phyloP scores from a whole-genome alignment of 2,329 filamentous ascomycete genomes.

The Teratosphaeria nubilosa region DNA sequence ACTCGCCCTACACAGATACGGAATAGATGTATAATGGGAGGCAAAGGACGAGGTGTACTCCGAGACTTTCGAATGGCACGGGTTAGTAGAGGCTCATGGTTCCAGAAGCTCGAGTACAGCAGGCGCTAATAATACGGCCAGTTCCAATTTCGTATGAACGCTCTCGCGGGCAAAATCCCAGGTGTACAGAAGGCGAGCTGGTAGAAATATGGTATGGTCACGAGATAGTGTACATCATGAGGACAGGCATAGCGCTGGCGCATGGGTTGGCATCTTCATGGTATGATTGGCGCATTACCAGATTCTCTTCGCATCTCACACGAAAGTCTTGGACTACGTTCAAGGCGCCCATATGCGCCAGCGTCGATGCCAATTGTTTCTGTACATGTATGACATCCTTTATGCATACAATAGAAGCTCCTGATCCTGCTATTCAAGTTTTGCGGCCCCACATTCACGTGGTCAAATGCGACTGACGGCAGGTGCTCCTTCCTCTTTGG shows the following conservation, averaged over 20 bases:
- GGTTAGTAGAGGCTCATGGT: constrained; percentile 40
- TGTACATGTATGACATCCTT: neutral
- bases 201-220: constrained; percentile 38
- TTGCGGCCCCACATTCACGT: neutral
- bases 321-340: neutral
- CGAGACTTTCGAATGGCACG: constrained; percentile 85
- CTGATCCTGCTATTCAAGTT: neutral
- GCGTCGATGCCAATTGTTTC: neutral
- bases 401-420: neutral
- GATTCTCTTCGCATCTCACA: neutral
- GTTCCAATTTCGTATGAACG: constrained; percentile 90
- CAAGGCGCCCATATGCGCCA: neutral
- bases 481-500: neutral
- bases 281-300: neutral
- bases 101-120: neutral
- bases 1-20: constrained; percentile 87
- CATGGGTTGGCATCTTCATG: neutral
- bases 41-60: constrained; percentile 82
- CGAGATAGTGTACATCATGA: neutral
- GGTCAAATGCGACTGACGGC: neutral
- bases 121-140: constrained; percentile 32
- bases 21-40: constrained; percentile 85
- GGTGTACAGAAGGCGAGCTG: constrained; percentile 95
- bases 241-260: neutral
- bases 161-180: constrained; percentile 72